Evolutionary conservation across 2,329 filamentous ascomycete genomes (phyloP).

Genomic region (Microascus cirrosus): DNA sequence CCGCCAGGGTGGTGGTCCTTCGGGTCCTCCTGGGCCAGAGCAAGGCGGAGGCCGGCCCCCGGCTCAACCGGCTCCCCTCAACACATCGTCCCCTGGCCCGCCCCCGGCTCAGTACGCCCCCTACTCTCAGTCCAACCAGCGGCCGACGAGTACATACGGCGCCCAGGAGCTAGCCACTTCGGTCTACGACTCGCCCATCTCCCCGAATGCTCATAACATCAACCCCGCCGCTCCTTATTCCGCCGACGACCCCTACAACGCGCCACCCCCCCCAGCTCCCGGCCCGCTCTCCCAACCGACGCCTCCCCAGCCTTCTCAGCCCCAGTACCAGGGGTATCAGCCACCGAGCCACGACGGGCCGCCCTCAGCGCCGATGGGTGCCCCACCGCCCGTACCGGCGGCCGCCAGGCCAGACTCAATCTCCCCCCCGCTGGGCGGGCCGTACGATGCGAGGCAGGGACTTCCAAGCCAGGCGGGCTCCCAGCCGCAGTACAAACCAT

Average conservation of each 20-base stretch:
- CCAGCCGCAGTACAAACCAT: constrained; percentile 48
- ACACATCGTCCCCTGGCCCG: constrained; percentile 39
- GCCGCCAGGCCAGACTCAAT: constrained; percentile 19
- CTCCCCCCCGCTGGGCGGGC: constrained; percentile 31
- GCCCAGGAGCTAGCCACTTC: constrained; percentile 71
- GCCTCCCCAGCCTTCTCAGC: constrained; percentile 17
- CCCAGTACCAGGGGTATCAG: constrained; percentile 31
- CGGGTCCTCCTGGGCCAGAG: constrained; percentile 20
- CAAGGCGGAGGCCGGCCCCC: constrained; percentile 26
- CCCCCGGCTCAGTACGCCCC: constrained; percentile 32
- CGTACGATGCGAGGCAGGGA: constrained; percentile 37
- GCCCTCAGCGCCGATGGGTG: constrained; percentile 21
- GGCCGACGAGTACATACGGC: constrained; percentile 57
- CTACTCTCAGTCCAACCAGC: constrained; percentile 37
- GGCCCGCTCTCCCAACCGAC: constrained; percentile 12
- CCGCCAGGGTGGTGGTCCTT: constrained; percentile 11
- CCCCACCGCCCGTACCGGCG: constrained; percentile 29
- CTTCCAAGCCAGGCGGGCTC: constrained; percentile 32
- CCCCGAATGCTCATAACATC: constrained; percentile 31
- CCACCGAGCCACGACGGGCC: constrained; percentile 17
- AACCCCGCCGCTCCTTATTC: constrained; percentile 37
- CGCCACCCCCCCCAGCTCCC: constrained; percentile 14
- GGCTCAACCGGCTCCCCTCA: constrained; percentile 36
- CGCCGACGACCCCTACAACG: constrained; percentile 26
- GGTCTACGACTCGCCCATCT: constrained; percentile 64